Evolutionary conservation across 352 stramenopile genomes (phyloP).

Genomic region (Aphanomyces invadans): DNA sequence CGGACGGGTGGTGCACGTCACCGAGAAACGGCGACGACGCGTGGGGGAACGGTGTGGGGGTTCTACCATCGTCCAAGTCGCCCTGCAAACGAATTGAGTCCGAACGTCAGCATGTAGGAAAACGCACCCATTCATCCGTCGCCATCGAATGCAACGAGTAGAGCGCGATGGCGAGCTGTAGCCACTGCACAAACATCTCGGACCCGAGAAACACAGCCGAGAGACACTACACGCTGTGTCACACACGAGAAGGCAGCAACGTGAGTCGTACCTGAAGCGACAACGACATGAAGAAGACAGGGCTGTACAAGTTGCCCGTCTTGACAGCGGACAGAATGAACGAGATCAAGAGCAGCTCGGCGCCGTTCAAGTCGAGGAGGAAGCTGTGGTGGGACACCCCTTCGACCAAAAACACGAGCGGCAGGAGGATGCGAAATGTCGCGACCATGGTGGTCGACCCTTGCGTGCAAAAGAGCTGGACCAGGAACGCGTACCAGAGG

Average conservation of each 20-base stretch:
- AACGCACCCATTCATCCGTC: conserved; percentile 60
- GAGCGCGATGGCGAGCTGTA: conserved; percentile 70
- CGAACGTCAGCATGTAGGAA: too few relatives aligned
- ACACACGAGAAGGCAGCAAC: too few relatives aligned
- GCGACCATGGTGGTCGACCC: conserved; percentile 78
- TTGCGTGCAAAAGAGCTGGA: conserved; percentile 82
- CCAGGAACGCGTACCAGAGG: conserved; percentile 85
- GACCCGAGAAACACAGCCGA: conserved; percentile 76
- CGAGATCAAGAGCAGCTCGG: conserved; percentile 71
- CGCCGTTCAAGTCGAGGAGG: conserved; percentile 80
- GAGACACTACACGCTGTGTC: conserved; percentile 38
- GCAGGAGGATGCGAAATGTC: conserved; percentile 75
- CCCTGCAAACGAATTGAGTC: neutral
- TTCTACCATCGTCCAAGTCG: conserved; percentile 46
- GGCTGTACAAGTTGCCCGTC: conserved; percentile 75
- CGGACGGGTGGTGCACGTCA: conserved; percentile 66
- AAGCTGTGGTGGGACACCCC: conserved; percentile 86
- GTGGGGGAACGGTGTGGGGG: conserved; percentile 48
- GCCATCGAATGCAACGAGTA: conserved; percentile 79
- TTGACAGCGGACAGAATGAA: conserved; percentile 84
- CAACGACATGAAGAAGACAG: conserved; percentile 77
- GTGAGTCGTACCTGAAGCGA: conserved; percentile 45
- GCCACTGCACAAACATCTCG: conserved; percentile 76
- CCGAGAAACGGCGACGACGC: conserved; percentile 57
- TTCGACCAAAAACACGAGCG: conserved; percentile 79